Percentiles rank a stretch among this genome's conserved stretches.
Evolutionary conservation across 306 rosid species (phyloP).

Genomic region (Herpetospermum pedunculosum): DNA sequence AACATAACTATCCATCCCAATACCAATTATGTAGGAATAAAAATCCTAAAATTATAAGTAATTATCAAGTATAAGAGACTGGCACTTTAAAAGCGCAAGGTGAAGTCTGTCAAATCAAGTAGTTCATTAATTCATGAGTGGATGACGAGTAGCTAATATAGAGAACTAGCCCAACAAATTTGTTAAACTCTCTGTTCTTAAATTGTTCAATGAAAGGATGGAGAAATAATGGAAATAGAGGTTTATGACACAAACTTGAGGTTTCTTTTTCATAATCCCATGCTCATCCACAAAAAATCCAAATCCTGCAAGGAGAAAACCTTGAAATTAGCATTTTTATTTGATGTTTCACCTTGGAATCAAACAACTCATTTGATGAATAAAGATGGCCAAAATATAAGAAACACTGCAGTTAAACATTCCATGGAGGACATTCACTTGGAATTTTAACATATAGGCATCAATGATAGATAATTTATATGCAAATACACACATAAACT

Average conservation of each 20-base stretch:
- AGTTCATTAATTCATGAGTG: background rate
- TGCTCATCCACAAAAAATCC: conserved; percentile 69
- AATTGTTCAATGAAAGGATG: background rate
- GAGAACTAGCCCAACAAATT: background rate
- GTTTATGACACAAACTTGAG: conserved; percentile 47
- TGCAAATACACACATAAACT: background rate
- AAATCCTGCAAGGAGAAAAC: conserved; percentile 46
- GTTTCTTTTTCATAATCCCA: conserved; percentile 73
- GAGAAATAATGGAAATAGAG: background rate
- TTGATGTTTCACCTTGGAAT: background rate
- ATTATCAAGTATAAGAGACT: background rate
- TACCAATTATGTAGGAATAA: background rate
- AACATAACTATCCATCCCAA: background rate
- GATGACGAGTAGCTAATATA: background rate
- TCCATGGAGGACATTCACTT: background rate
- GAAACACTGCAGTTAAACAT: background rate
- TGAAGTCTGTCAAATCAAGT: background rate
- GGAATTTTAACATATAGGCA: background rate
- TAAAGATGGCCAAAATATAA: background rate
- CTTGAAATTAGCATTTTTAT: background rate
- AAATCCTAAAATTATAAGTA: background rate
- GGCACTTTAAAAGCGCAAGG: background rate
- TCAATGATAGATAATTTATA: background rate
- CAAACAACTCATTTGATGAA: background rate
- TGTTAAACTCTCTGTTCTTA: background rate